Evolutionary conservation across 1,139 yeast genomes (phyloP).

Genomic region (Candida sanyaensis): DNA sequence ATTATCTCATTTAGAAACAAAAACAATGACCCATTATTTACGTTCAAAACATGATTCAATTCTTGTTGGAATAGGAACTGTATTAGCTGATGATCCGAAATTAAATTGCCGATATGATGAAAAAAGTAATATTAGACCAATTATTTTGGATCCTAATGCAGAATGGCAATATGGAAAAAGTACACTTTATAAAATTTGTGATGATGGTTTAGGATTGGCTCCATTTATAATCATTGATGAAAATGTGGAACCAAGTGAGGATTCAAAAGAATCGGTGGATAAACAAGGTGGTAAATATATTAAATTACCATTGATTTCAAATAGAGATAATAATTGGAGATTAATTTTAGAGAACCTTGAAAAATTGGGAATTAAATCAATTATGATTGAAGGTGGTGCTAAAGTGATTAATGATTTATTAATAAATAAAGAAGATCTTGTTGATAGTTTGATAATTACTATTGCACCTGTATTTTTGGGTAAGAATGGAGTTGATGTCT

Average conservation of each 20-base stretch:
- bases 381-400: constrained; percentile 98
- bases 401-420: constrained; percentile 67
- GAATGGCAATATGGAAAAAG: constrained; percentile 54
- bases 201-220: constrained; percentile 48
- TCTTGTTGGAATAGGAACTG: constrained; percentile 80
- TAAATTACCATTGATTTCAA: constrained; percentile 21
- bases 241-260: constrained; percentile 8
- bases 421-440: constrained; percentile 24
- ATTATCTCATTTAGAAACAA: constrained; percentile 86
- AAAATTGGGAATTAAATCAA: constrained; percentile 49
- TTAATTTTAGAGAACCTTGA: constrained; percentile 42
- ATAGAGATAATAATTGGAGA: constrained; percentile 49
- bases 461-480: constrained; percentile 86
- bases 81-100: constrained; percentile 84
- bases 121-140: constrained; percentile 43
- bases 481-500: constrained; percentile 66
- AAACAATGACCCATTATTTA: constrained; percentile 90
- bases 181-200: constrained; percentile 47
- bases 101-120: constrained; percentile 65
- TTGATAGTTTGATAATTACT: constrained; percentile 73
- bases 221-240: constrained; percentile 62
- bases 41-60: constrained; percentile 82
- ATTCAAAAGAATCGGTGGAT: constrained; percentile 24
- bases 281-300: constrained; percentile 31
- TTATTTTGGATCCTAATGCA: constrained; percentile 74